Evolutionary conservation across 768 basidiomycete genomes (phyloP).

Genomic region (Agrocybe praecox): DNA sequence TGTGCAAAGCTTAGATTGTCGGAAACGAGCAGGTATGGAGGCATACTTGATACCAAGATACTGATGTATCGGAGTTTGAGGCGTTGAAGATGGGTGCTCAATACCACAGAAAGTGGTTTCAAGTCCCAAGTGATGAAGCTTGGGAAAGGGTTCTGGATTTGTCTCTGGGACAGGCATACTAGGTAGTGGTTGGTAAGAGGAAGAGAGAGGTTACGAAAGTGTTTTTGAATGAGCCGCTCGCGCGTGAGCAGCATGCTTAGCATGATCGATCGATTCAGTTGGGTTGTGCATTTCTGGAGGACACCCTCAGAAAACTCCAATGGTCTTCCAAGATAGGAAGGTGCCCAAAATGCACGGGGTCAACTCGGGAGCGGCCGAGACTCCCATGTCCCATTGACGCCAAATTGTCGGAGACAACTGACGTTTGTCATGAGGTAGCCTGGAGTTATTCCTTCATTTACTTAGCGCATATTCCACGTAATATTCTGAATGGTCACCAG

Average conservation of each 20-base stretch:
- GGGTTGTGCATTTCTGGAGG: constrained; percentile 26
- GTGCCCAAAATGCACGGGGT: constrained; percentile 18
- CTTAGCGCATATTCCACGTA: background rate
- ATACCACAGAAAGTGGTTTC: constrained; percentile 68
- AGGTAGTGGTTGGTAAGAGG: constrained; percentile 19
- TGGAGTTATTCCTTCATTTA: background rate
- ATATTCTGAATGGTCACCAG: background rate
- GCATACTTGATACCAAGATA: constrained; percentile 83
- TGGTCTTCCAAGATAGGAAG: constrained; percentile 32
- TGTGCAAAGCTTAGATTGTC: constrained; percentile 66
- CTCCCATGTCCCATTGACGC: constrained; percentile 1
- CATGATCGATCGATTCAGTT: constrained; percentile 37
- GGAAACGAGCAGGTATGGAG: constrained; percentile 70
- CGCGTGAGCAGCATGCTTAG: constrained; percentile 19
- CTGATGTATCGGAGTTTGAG: constrained; percentile 61
- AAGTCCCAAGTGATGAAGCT: constrained; percentile 55
- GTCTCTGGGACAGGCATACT: constrained; percentile 30
- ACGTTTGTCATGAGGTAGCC: background rate
- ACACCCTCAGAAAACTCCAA: constrained; percentile 27
- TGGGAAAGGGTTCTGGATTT: constrained; percentile 24
- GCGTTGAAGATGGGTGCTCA: constrained; percentile 60
- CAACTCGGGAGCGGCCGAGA: constrained; percentile 12
- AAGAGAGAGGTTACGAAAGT: constrained; percentile 9
- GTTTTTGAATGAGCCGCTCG: constrained; percentile 11
- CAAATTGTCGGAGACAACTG: background rate